These are phyloP conservation scores for Colletotrichum sp. DNA, from an alignment of 2,329 filamentous ascomycete species.

Conservation along the genomic window DNA sequence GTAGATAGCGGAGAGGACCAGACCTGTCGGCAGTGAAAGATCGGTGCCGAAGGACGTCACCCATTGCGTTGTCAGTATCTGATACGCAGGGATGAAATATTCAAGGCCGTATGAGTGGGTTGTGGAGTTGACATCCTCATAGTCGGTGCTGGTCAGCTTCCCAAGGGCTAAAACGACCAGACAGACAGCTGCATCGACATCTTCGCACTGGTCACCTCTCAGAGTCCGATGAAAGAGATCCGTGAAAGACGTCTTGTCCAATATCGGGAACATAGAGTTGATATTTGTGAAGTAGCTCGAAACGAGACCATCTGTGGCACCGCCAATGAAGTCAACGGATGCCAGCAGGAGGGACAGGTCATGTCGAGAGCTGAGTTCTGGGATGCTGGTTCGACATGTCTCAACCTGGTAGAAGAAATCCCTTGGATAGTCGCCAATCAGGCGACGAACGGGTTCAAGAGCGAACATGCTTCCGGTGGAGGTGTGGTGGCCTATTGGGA, in stretches of 20 bases:
- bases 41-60: not conserved
- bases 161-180: not conserved
- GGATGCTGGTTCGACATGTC: not conserved
- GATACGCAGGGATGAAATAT: not conserved
- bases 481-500: not conserved
- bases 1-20: not conserved
- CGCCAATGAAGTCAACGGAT: not conserved
- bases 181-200: not conserved
- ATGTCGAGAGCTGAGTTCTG: not conserved
- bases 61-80: not conserved
- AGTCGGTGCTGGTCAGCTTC: not conserved
- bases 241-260: not conserved
- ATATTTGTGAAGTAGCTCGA: not conserved
- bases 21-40: not conserved
- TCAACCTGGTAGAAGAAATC: not conserved
- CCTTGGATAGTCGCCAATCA: not conserved
- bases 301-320: not conserved
- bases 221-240: not conserved
- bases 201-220: not conserved
- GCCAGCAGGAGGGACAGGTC: not conserved
- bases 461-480: not conserved
- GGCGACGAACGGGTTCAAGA: not conserved
- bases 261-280: not conserved
- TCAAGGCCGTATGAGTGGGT: not conserved
- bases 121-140: not conserved